Evolutionary conservation across 139 green algal genomes (phyloP), one percentile per base, ranked within the genome.

Genomic region (Asterochloris sp.): DNA sequence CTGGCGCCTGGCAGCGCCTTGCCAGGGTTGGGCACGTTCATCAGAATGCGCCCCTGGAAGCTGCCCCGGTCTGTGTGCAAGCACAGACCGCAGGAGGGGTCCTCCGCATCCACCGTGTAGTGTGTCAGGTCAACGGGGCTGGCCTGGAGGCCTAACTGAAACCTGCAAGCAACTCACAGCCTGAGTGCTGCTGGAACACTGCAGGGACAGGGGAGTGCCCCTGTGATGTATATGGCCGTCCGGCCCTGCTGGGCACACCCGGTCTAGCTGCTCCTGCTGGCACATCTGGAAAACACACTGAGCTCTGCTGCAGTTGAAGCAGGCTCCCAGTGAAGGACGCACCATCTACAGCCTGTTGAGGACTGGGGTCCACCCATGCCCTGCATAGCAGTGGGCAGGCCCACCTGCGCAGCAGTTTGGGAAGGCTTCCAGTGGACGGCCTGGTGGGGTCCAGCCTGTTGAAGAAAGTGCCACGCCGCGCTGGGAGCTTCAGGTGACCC

Each of bases 401-500:
- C 0, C 69, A 54, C 62, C 66, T 21, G n/a, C 86, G 64, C 21
- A 71, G 66, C 17, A 71, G 66, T 23, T 71, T 71, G 17, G 66
- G 66, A 21, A 71, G 66, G 66, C 19, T 21, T 23, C 17, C 17
- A 71, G 66, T 26, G 66, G 66, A 26, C 66, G 17, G 17, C 66
- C 21, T 71, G 19, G 21, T 21, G 6, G 66, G 66, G 69, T 85
- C 69, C 78, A 89, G 85, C 47, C 79, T 83, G 47, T 69, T 81
- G 81, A 89, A 94, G 82, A 87, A 89, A 17, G 89, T 88, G 68
- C 91, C 88, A 24, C 89, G 87, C 74, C 88, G 88, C 12, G 73
- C 77, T 0, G 82, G 62, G 11, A 83, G 83, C n/a, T 88, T 87
- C 28, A 91, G 68, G 60, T 84, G 77, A 11, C 73, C 27, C 1